Base-by-base conservation (phyloP, 306 rosid genomes). In the Vigna hirtella region DNA sequence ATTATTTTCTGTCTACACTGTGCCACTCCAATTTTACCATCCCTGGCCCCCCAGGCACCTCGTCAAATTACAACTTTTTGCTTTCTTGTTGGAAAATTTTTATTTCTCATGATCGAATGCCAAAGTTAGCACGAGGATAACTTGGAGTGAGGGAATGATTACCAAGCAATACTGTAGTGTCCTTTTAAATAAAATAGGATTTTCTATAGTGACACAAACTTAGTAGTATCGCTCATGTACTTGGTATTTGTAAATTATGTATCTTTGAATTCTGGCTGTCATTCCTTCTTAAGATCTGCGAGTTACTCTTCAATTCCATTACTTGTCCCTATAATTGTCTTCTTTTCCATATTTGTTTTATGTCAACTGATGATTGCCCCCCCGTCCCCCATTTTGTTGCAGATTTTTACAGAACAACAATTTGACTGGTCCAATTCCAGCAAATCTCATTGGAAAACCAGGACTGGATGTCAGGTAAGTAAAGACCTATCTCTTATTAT, bases 321-420 rank as follows among this genome's bases (percentile, higher is more conserved):
- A 17, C 62, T 43, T 67, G 63, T 61, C 20, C 15, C 34, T 20
- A 26, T 26, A 26, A 26, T 20, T 24, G 49, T 77, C 36, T 75
- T 78, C 61, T 22, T 66, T 20, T 56, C 48, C 66, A 65, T 79
- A 77, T n/a, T 70, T 24, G 13, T 70, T 78, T 28, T 59, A 53
- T 53, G 71, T 30, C 66, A 51, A 72, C 77, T 80, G 82, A 84
- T 78, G 83, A 84, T 86, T 58, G 7, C 7, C 38, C 58, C 17
- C 24, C 18, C 45, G 1, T 6, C 69, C 80, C 7, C 38, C 38
- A 34, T 34, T 34, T 63, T 83, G 28, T 79, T 73, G 71, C 90
- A 96, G 99, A 57, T 91, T 88, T 85, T 79, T 96, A 75, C 95
- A 96, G 69, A 95, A 93, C 83, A 96, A 96, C 81, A 86, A 90